Base-by-base conservation (phyloP, 2,329 filamentous ascomycete genomes). In the Ambrosiella cleistominuta region DNA sequence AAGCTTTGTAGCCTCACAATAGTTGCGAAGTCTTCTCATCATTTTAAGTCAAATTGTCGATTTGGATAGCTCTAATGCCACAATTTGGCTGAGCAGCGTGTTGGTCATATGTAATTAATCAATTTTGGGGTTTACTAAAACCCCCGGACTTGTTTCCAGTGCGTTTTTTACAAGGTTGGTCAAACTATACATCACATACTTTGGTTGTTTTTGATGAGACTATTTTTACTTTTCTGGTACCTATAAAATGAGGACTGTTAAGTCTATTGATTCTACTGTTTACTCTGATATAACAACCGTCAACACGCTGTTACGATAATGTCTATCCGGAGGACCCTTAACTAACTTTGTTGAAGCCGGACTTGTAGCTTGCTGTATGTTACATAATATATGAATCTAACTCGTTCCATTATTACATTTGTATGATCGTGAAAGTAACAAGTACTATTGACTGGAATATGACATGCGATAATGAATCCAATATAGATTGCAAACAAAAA, bases 201-300 rank as follows among this genome's bases (percentile, higher is more conserved):
- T 47, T 45, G 27, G 36, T 61, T 65, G 68, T 66, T 66, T 65
- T 79, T 88, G 86, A 91, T 90, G 86, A 91, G 78, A 81, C 67
- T 71, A 55, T 56, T 49, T 19, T 17, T 56, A 61, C 57, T 76
- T 73, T 90, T 94, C 87, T 95, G 88, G 88, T 89, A 95, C 88
- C 89, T 95, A 89, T 95, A 93, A 88, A 88, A 81, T 87, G 84
- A 93, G 82, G 76, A 54, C 57, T 56, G 56, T 58, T 61, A 61
- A 53, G 57, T 61, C 56, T 56, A n/a, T 58, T 61, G 59, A 61
- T 58, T 61, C 56, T 58, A 58, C 57, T 61, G 53, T 61, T 61
- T 61, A 60, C 51, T 60, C 59, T 60, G 59, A 60, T 50, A 54
- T 38, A 40, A 37, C 50, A 36, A 47, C 44, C 11, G 11, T 27